Conservation (phyloP, 331 rosid genomes). For the Pyrus hybrid region DNA sequence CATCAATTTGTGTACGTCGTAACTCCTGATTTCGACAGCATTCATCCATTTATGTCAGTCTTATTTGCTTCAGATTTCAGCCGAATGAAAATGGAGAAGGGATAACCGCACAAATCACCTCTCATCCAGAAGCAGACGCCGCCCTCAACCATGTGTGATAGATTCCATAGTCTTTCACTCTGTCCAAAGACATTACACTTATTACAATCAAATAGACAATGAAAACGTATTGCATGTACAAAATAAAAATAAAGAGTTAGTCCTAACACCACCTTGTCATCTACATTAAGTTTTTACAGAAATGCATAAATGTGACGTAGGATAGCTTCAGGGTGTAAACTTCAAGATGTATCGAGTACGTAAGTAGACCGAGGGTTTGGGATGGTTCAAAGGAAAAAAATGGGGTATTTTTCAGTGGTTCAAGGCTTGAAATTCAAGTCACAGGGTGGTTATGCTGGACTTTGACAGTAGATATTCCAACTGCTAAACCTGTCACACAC, state of each 20-base stretch:
- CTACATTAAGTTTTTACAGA: background rate
- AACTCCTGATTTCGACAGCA: background rate
- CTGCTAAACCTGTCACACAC: background rate
- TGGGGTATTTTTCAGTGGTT: too few relatives aligned
- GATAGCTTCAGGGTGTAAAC: background rate
- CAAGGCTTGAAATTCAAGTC: background rate
- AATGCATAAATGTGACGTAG: background rate
- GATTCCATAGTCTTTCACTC: slow-evolving; percentile 2
- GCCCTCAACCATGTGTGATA: slow-evolving; percentile 7
- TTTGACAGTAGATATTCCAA: background rate
- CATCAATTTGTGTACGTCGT: background rate
- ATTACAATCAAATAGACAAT: background rate
- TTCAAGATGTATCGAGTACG: background rate
- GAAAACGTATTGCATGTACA: background rate
- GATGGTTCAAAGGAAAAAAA: background rate
- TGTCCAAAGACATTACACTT: background rate
- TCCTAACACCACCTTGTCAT: background rate
- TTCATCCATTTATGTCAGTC: background rate
- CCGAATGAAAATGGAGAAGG: background rate
- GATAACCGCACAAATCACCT: background rate
- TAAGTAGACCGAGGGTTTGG: background rate
- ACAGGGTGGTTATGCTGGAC: background rate
- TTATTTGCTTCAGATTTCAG: background rate
- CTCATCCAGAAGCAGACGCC: background rate
- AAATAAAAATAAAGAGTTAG: background rate